phyloP scores from a whole-genome alignment of 371 early-diverging fungal genomes.

The Umbelopsis sp. region DNA sequence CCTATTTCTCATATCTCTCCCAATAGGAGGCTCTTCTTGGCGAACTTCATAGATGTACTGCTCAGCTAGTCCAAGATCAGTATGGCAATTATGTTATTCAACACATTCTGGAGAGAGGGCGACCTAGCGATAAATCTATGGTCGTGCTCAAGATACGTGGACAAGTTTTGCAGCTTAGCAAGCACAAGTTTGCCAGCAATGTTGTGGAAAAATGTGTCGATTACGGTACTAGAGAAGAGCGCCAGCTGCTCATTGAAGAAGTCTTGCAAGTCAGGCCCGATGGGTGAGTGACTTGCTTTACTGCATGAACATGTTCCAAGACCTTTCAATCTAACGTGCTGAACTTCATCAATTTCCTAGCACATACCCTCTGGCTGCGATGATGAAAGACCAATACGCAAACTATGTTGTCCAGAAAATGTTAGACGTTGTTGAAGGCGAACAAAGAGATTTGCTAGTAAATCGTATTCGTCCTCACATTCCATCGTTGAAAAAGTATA shows the following conservation, averaged over 20 bases:
- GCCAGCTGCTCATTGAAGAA: constrained; percentile 85
- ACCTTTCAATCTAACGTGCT: neutral
- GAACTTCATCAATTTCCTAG: constrained; percentile 34
- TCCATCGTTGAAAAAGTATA: constrained; percentile 89
- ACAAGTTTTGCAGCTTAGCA: constrained; percentile 85
- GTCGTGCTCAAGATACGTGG: constrained; percentile 93
- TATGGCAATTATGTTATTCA: constrained; percentile 99
- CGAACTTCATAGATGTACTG: constrained; percentile 90
- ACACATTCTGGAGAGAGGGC: constrained; percentile 97
- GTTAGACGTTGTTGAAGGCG: constrained; percentile 94
- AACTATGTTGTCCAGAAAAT: constrained; percentile 99
- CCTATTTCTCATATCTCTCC: neutral
- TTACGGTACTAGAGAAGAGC: constrained; percentile 71
- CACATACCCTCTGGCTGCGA: constrained; percentile 80
- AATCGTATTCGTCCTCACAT: constrained; percentile 89
- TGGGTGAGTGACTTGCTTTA: constrained; percentile 52
- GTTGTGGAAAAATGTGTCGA: constrained; percentile 97
- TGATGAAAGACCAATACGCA: constrained; percentile 99
- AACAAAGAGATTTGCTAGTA: constrained; percentile 84
- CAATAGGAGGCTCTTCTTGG: constrained; percentile 75
- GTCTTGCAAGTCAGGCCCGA: constrained; percentile 71
- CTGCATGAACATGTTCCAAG: neutral
- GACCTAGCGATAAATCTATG: constrained; percentile 78
- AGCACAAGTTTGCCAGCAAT: constrained; percentile 99
- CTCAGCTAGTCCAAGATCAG: constrained; percentile 96